A percentile compares a stretch with the other conserved stretches of the same genome.
Evolutionary conservation across 208 protist genomes (phyloP).

Genomic region (Trypanosoma boissoni): DNA sequence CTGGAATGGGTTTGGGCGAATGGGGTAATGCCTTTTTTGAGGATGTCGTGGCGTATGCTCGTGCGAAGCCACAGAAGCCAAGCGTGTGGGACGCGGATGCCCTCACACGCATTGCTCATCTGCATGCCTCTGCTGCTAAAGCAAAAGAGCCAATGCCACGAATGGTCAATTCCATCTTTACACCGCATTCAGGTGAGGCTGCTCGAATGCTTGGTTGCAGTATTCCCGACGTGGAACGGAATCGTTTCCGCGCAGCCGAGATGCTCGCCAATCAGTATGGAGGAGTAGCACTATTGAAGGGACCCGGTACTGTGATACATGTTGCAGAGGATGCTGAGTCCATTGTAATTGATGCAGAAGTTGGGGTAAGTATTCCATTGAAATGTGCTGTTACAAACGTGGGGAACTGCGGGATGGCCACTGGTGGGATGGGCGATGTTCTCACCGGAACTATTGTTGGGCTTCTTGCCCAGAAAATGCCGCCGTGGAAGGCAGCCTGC

Average conservation of each 20-base stretch:
- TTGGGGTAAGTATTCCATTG: not conserved
- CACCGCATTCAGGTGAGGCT: constrained; percentile 80
- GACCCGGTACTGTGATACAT: constrained; percentile 64
- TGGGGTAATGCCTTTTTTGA: constrained; percentile 33
- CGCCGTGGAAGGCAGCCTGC: constrained; percentile 34
- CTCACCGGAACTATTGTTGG: constrained; percentile 65
- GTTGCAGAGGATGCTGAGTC: constrained; percentile 8
- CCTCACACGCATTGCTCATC: constrained; percentile 44
- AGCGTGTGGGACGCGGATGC: constrained; percentile 76
- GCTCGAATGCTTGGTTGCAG: constrained; percentile 54
- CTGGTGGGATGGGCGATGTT: constrained; percentile 82
- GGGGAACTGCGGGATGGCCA: constrained; percentile 84
- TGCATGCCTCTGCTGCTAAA: not conserved
- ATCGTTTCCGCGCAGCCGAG: constrained; percentile 54
- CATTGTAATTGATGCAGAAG: not conserved
- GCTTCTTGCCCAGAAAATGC: constrained; percentile 41
- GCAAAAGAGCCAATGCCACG: constrained; percentile 16
- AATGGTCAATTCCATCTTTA: constrained; percentile 55
- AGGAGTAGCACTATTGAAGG: constrained; percentile 73
- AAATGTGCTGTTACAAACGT: constrained; percentile 60
- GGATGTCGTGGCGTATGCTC: constrained; percentile 30
- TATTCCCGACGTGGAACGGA: constrained; percentile 56
- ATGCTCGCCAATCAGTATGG: constrained; percentile 40
- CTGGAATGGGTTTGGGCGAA: constrained; percentile 46
- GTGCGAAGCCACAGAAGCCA: constrained; percentile 35